Percentiles rank a stretch among this genome's conserved stretches.
Evolutionary conservation across 192 early-diverging fungal genomes (phyloP).

Genomic region (Mortierella claussenii): DNA sequence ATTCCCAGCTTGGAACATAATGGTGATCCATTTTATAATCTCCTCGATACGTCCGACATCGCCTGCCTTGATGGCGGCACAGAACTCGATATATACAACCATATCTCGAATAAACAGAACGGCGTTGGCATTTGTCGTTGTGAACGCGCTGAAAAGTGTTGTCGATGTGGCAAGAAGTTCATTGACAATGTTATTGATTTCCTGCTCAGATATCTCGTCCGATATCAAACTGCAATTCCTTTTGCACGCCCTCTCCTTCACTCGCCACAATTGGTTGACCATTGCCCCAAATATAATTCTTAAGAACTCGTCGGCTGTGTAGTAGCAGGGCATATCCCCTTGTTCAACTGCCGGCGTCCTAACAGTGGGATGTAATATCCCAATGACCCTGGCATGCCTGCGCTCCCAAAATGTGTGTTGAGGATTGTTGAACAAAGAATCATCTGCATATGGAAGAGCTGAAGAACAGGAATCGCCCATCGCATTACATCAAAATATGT

Average conservation of each 20-base stretch:
- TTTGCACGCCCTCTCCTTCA: too few relatives aligned
- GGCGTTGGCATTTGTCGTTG: neutral
- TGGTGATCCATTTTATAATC: slow-evolving; percentile 4
- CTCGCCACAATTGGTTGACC: neutral
- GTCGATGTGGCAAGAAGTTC: neutral
- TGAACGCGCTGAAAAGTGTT: neutral
- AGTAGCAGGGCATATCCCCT: neutral
- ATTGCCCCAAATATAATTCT: slow-evolving; percentile 2
- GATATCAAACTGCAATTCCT: too few relatives aligned
- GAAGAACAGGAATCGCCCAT: slow-evolving; percentile 6
- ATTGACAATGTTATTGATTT: neutral
- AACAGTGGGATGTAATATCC: neutral
- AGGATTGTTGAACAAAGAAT: neutral
- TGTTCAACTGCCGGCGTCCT: too few relatives aligned
- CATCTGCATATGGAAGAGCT: slow-evolving; percentile 26
- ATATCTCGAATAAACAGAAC: slow-evolving; percentile 18
- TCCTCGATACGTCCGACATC: slow-evolving; percentile 18
- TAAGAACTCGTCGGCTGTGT: slow-evolving; percentile 10
- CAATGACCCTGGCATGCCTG: neutral
- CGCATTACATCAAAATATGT: neutral
- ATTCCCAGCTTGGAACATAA: slow-evolving; percentile 6
- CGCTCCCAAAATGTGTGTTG: slow-evolving; percentile 5
- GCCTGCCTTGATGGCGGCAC: slow-evolving; percentile 16
- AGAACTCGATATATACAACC: slow-evolving; percentile 17
- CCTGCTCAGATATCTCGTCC: neutral